Evolutionary conservation across 495 filamentous ascomycete species (phyloP).

Genomic region (Aspergillus steynii): DNA sequence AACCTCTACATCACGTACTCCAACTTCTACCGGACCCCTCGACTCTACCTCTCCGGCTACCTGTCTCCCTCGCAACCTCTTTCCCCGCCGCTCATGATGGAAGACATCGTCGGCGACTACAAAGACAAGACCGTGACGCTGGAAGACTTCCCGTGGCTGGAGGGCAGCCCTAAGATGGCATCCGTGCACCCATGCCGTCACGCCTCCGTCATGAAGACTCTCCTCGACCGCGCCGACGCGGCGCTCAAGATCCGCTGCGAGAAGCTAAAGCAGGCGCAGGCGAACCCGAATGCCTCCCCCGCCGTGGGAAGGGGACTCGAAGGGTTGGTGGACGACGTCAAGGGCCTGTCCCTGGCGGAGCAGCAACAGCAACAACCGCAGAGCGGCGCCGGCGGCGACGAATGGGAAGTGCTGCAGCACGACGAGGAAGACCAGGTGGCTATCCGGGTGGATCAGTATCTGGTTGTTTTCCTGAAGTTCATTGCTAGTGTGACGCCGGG

Average conservation of each 20-base stretch:
- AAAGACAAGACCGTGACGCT: constrained; percentile 99
- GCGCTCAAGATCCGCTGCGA: constrained; percentile 85
- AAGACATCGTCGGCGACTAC: constrained; percentile 99
- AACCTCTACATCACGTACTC: constrained; percentile 98
- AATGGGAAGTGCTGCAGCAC: constrained; percentile 80
- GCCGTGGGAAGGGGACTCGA: constrained; percentile 59
- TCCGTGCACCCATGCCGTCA: constrained; percentile 93
- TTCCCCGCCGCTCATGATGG: constrained; percentile 91
- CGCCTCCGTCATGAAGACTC: constrained; percentile 94
- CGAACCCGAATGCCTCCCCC: constrained; percentile 31
- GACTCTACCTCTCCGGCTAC: constrained; percentile 93
- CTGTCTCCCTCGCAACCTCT: constrained; percentile 79
- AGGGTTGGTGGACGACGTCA: constrained; percentile 63
- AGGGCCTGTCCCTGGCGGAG: constrained; percentile 43
- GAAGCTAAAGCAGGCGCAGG: constrained; percentile 61
- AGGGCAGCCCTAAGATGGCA: constrained; percentile 84
- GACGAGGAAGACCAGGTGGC: constrained; percentile 79
- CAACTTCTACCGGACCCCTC: constrained; percentile 93
- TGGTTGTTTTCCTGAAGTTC: constrained; percentile 98
- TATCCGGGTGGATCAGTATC: constrained; percentile 94
- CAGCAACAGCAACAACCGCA: constrained; percentile 50
- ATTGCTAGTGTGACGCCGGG: constrained; percentile 95
- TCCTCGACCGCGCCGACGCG: constrained; percentile 92
- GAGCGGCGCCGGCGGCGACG: constrained; percentile 62
- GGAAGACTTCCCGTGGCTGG: constrained; percentile 94